Percentiles rank a stretch among this genome's conserved stretches.
Conservation (phyloP, 495 filamentous ascomycete genomes). For the Aspergillus carlsbadensis region DNA sequence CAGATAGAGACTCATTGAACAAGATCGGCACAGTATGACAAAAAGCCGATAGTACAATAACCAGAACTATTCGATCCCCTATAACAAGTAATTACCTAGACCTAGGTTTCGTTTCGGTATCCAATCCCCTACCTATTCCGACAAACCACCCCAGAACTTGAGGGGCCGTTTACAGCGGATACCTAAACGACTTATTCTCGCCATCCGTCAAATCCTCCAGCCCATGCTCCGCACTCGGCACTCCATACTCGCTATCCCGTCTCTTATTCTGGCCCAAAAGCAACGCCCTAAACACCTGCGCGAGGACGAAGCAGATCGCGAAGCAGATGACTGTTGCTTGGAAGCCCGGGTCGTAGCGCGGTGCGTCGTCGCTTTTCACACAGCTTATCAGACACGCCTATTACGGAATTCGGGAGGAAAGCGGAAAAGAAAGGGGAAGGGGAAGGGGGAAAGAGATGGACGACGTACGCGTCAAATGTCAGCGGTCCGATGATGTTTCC, state of each 20-base stretch:
- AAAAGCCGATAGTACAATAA: no score
- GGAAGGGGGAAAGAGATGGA: neutral
- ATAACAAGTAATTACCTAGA: no score
- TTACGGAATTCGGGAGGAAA: neutral
- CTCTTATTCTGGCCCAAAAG: slow-evolving; percentile 4
- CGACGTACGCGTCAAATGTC: slow-evolving; percentile 7
- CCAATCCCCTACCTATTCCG: no score
- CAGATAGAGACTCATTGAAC: no score
- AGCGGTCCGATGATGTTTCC: slow-evolving; percentile 16
- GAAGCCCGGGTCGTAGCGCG: slow-evolving; percentile 13
- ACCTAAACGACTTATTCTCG: slow-evolving; percentile 17
- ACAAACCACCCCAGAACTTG: no score
- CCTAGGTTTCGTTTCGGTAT: no score
- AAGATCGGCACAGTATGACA: no score
- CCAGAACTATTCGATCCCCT: no score
- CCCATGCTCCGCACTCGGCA: slow-evolving; percentile 1
- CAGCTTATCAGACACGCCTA: neutral
- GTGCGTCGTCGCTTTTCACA: slow-evolving; percentile 3
- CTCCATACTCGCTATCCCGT: slow-evolving; percentile 8
- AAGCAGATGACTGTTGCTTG: slow-evolving; percentile 13
- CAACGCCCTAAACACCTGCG: slow-evolving; percentile 4
- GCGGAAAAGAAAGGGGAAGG: no score
- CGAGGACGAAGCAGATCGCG: slow-evolving; percentile 8
- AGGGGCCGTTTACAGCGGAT: slow-evolving; percentile 9
- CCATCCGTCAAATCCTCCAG: slow-evolving; percentile 11